phyloP scores from a whole-genome alignment of 257 asterid genomes.

The Schizonepeta tenuifolia region DNA sequence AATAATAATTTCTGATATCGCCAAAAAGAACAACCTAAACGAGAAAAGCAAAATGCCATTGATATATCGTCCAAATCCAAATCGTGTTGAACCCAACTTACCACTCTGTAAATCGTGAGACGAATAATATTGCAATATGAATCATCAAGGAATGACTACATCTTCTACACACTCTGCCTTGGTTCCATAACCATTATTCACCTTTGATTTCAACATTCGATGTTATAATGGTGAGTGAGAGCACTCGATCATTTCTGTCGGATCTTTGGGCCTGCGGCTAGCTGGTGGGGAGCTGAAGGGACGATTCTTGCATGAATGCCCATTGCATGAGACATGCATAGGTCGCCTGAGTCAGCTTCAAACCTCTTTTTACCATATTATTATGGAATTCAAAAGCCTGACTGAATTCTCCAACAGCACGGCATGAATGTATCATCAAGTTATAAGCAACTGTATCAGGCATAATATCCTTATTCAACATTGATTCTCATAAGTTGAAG shows the following conservation, averaged over 20 bases:
- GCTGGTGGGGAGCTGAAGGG: slow-evolving; percentile 19
- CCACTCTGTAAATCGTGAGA: neutral
- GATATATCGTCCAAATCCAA: no score
- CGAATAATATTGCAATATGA: neutral
- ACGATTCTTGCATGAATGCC: slow-evolving; percentile 29
- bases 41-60: no score
- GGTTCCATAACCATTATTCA: neutral
- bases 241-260: no score
- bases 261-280: no score
- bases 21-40: no score
- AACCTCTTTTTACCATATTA: slow-evolving; percentile 67
- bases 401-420: slow-evolving; percentile 58
- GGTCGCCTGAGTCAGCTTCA: slow-evolving; percentile 59
- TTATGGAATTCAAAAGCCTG: slow-evolving; percentile 66
- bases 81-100: no score
- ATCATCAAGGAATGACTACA: neutral
- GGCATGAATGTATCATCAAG: slow-evolving; percentile 67
- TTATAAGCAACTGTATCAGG: slow-evolving; percentile 85
- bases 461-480: slow-evolving; percentile 59
- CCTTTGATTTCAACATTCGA: neutral
- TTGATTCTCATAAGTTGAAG: slow-evolving; percentile 64
- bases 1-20: no score
- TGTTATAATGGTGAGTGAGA: neutral
- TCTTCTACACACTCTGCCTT: neutral
- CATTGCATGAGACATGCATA: slow-evolving; percentile 39